Evolutionary conservation across 2,329 filamentous ascomycete genomes (phyloP).

Genomic region (Aspergillus uvarum): DNA sequence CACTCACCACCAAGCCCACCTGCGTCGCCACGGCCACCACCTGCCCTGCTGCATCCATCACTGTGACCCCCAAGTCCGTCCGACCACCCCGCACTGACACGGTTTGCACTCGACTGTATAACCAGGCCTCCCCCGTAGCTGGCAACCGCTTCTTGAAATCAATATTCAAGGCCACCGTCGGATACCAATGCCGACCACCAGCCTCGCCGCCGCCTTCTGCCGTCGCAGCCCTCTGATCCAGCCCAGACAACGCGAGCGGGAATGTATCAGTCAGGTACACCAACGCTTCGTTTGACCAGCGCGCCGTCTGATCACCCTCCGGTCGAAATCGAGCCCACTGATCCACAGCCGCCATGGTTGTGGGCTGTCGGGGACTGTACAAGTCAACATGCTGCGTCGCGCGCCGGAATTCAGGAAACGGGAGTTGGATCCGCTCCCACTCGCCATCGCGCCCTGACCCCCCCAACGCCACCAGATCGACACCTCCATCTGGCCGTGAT

Average conservation of each 20-base stretch:
- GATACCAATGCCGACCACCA: constrained; percentile 64
- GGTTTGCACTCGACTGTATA: constrained; percentile 64
- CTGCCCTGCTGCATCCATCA: constrained; percentile 64
- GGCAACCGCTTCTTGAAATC: constrained; percentile 75
- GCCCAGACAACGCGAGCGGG: constrained; percentile 62
- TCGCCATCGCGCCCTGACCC: constrained; percentile 26
- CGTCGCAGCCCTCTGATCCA: constrained; percentile 34
- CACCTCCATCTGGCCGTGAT: constrained; percentile 32
- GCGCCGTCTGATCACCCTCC: constrained; percentile 46
- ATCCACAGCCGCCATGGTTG: constrained; percentile 48
- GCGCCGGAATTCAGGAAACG: constrained; percentile 43
- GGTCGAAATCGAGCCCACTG: constrained; percentile 66
- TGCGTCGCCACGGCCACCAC: constrained; percentile 68
- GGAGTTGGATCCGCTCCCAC: constrained; percentile 26
- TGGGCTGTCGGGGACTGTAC: constrained; percentile 37
- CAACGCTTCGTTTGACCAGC: constrained; percentile 63
- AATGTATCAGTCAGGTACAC: constrained; percentile 69
- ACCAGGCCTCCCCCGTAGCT: constrained; percentile 67
- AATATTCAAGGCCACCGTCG: constrained; percentile 71
- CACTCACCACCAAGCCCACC: constrained; percentile 62
- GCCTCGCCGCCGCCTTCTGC: constrained; percentile 27
- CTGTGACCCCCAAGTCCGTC: constrained; percentile 70
- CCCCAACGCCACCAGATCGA: constrained; percentile 24
- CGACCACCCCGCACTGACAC: constrained; percentile 70
- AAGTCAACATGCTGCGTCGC: constrained; percentile 54